Evolutionary conservation across 164 flowering plant genomes (phyloP).

Genomic region (Piper betle): DNA sequence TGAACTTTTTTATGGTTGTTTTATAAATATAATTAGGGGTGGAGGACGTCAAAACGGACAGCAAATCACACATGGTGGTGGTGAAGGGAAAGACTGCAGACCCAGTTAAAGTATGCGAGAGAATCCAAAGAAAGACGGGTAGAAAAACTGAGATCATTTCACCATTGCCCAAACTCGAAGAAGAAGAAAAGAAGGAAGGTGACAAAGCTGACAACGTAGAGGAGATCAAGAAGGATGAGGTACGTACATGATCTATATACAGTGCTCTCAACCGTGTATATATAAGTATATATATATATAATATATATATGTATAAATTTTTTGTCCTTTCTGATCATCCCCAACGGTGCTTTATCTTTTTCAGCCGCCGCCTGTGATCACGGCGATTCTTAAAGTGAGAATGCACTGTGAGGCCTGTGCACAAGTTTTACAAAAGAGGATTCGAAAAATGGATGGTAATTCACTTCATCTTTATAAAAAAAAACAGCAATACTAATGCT

Average conservation of each 20-base stretch:
- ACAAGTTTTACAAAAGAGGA: constrained; percentile 45
- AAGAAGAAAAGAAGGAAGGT: constrained; percentile 25
- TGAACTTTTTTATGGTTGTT: too few relatives aligned
- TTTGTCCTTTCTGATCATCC: not conserved
- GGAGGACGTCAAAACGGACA: constrained; percentile 62
- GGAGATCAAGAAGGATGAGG: constrained; percentile 46
- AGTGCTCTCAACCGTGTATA: too few relatives aligned
- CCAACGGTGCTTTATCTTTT: constrained; percentile 1
- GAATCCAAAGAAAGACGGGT: constrained; percentile 69
- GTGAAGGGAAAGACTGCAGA: constrained; percentile 80
- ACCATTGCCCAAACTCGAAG: constrained; percentile 62
- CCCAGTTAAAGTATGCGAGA: constrained; percentile 60
- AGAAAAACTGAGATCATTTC: constrained; percentile 67
- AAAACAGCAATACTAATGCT: too few relatives aligned
- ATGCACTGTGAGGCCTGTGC: constrained; percentile 98
- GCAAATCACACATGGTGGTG: constrained; percentile 54
- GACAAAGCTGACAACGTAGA: constrained; percentile 17
- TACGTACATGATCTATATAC: constrained; percentile 3
- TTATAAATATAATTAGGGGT: constrained; percentile 35
- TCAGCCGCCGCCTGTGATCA: constrained; percentile 49
- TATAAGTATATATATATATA: too few relatives aligned
- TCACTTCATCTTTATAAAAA: not conserved
- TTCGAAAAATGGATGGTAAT: constrained; percentile 57
- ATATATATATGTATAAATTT: too few relatives aligned
- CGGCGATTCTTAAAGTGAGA: constrained; percentile 40